phyloP scores from a whole-genome alignment of 164 flowering plant genomes.

The Cinnamomum chago region DNA sequence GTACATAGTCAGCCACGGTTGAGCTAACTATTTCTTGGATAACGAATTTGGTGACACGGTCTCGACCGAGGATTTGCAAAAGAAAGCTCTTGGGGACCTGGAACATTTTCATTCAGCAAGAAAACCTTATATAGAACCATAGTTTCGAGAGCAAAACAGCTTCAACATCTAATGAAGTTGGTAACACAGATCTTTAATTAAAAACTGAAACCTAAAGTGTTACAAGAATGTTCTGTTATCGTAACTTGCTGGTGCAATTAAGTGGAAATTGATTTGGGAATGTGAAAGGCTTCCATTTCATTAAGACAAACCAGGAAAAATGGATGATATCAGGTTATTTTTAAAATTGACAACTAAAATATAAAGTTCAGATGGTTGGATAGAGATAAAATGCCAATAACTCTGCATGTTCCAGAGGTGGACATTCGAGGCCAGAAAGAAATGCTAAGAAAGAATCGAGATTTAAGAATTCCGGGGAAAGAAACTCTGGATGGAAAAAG shows the following conservation, averaged over 20 bases:
- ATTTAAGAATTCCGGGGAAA: not conserved
- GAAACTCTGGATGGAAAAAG: no score
- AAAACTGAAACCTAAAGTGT: not conserved
- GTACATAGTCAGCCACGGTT: conserved; percentile 51
- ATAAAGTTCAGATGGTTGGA: not conserved
- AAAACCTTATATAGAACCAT: not conserved
- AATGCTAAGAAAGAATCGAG: not conserved
- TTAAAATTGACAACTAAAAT: no score
- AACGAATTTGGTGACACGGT: conserved; percentile 66
- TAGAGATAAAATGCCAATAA: not conserved
- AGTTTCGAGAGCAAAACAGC: not conserved
- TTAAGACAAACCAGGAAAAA: not conserved
- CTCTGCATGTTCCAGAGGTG: not conserved
- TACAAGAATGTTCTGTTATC: not conserved
- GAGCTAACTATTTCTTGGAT: conserved; percentile 68
- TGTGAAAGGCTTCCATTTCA: not conserved
- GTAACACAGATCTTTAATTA: not conserved
- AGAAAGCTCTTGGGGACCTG: conserved; percentile 73
- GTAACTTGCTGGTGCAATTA: not conserved
- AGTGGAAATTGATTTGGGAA: not conserved
- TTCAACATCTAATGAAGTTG: not conserved
- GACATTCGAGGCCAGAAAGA: not conserved
- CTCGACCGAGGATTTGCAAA: conserved; percentile 57
- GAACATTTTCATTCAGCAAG: conserved; percentile 4
- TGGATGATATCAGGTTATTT: not conserved